phyloP scores from a whole-genome alignment of 306 rosid species.

The Glycine soja region DNA sequence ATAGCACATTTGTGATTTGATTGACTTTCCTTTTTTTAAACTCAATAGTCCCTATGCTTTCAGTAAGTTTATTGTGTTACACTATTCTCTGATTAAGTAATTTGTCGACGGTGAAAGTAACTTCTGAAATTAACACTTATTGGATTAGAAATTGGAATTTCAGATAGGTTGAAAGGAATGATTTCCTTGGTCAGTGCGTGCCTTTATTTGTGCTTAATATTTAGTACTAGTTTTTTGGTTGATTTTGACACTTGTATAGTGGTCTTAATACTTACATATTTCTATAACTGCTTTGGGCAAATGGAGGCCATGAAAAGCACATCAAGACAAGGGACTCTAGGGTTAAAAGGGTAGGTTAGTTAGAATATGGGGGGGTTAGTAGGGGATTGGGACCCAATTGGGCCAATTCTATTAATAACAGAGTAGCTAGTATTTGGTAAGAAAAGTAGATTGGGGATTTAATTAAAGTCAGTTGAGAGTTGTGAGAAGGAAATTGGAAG shows the following conservation, averaged over 20 bases:
- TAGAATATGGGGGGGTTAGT: background rate
- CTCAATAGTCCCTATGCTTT: background rate
- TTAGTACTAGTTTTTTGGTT: background rate
- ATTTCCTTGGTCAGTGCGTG: background rate
- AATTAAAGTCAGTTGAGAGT: slow-evolving; percentile 7
- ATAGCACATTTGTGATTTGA: background rate
- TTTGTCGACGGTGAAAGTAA: background rate
- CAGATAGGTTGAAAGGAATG: background rate
- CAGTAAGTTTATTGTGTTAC: background rate
- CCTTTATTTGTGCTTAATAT: background rate
- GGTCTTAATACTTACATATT: background rate
- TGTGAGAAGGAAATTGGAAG: background rate
- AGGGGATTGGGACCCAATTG: background rate
- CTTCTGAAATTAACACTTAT: slow-evolving; percentile 6
- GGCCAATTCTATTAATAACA: background rate
- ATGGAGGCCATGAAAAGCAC: background rate
- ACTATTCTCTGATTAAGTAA: background rate
- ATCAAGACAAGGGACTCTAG: background rate
- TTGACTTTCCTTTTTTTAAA: slow-evolving; percentile 3
- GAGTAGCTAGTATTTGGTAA: background rate
- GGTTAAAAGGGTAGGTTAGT: slow-evolving; percentile 4
- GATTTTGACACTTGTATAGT: background rate
- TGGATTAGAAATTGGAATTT: slow-evolving; percentile 2
- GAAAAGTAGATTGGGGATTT: background rate
- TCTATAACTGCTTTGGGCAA: slow-evolving; percentile 4